Evolutionary conservation across 345 rosid genomes (phyloP), one percentile per base, ranked within the genome.

Genomic region (Hirschfeldia incana): DNA sequence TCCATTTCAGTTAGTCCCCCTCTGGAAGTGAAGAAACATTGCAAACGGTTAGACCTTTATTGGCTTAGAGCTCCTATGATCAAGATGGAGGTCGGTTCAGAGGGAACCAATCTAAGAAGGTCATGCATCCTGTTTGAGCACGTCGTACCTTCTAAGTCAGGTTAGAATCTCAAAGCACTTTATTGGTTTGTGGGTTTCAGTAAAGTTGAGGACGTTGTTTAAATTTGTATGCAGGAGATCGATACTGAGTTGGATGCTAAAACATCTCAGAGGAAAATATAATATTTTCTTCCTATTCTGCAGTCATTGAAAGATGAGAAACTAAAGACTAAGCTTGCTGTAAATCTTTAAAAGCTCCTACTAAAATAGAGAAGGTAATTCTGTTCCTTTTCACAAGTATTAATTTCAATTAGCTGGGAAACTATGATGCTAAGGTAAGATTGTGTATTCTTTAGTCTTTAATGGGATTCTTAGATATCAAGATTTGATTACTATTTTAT

Each of bases 361-460:
- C 55, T 46, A 46, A 4, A 46, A 46, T 12, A 0, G 55, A 13
- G 13, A 13, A 46, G 55, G 16, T 49, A 4, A 49, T 4, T 49
- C n/a, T 49, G 55, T 17, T 49, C 55, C 17, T 49, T 49, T 49
- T 16, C 55, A 49, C 55, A 49, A 13, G 55, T 49, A 49, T 13
- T 49, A 4, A 49, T 49, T 49, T 49, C 17, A 49, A n/a, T 13
- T 49, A 49, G 1, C 55, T 49, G 13, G 55, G 55, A 16, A 46
- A 49, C 6, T 4, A 92, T 65, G 99, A 96, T 88, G 95, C 97
- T 30, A 97, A 98, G 66, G 99, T 96, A 89, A 85, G 92, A 75
- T 34, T 75, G 49, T 65, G 74, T 71, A 73, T 81, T 65, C 69
- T 67, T 57, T 61, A 49, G 28, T 73, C 28, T 53, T 28, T 78